A percentile compares a stretch with the other conserved stretches of the same genome.
Conservation (phyloP, 176 grass and related monocot species). For the Guadua angustifolia region DNA sequence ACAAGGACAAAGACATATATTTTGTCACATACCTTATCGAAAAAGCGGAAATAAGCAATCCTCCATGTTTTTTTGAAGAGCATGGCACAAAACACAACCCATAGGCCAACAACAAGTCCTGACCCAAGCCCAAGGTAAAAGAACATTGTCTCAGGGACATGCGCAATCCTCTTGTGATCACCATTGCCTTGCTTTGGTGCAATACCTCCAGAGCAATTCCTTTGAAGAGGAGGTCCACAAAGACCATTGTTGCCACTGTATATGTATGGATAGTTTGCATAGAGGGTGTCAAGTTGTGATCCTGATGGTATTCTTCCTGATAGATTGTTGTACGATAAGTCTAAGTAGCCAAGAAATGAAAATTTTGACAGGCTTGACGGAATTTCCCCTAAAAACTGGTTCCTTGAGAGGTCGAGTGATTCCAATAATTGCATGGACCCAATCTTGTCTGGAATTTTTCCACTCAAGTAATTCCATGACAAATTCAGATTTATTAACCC, state of each 20-base stretch:
- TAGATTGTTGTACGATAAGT: conserved; percentile 53
- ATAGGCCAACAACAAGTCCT: conserved; percentile 39
- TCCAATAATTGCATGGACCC: conserved; percentile 38
- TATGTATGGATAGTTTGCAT: background rate
- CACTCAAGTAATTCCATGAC: background rate
- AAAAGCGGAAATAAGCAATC: conserved; percentile 22
- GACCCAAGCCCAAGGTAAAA: background rate
- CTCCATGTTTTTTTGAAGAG: conserved; percentile 39
- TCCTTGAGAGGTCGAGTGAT: conserved; percentile 51
- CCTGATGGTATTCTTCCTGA: conserved; percentile 44
- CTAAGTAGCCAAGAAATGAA: conserved; percentile 35
- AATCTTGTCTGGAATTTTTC: conserved; percentile 11
- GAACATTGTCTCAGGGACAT: background rate
- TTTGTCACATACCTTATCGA: conserved; percentile 29
- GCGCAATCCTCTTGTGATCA: background rate
- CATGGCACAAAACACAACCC: conserved; percentile 21
- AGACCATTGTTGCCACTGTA: conserved; percentile 40
- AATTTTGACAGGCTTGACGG: background rate
- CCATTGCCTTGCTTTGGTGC: background rate
- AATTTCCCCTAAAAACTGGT: conserved; percentile 43
- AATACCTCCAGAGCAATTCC: background rate
- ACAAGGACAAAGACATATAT: conserved; percentile 10
- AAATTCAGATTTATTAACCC: background rate
- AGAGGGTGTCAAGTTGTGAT: conserved; percentile 51
- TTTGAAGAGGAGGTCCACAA: conserved; percentile 33